Base-by-base conservation (phyloP, 1,284 basidiomycete species). In the Ustilago hordei region DNA sequence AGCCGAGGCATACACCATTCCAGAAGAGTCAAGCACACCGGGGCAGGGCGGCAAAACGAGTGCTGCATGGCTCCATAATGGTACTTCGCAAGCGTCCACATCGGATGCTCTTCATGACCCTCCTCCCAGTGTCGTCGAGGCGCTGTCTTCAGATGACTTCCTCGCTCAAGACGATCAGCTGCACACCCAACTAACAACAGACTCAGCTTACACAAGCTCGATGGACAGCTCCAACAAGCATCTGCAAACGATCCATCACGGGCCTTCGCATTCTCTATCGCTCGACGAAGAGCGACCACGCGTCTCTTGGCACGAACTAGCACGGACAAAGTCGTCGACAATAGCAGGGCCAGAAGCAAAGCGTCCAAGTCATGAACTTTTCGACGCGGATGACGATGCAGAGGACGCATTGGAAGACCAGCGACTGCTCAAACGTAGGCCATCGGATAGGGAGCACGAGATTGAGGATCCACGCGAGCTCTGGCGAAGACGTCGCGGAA, bases 291-390 rank as follows among this genome's bases (percentile, higher is more conserved):
- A 61, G 7, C 64, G 64, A 39, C 73, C 58, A 12, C 64, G 73
- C 39, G 73, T 75, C 9, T 75, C 73, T 7, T 75, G 68, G 68
- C 48, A 71, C 36, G 65, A 76, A 19, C 35, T 38, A 35, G 50
- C 62, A 4, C n/a, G 55, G 12, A 32, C 43, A 15, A 68, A 38
- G 28, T 43, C 53, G 5, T 47, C 57, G 17, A n/a, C 38, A 17
- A n/a, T 38, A n/a, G 28, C 36, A 7, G 32, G 48, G 35, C 47
- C 63, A 12, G 64, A 67, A 13, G 35, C 39, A n/a, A 71, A 75
- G 54, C 65, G 59, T 5, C 54, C n/a, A 28, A 58, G 53, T 32
- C 34, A 57, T 19, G 32, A 61, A 17, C 2, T 34, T n/a, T 4
- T 2, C 8, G 17, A 32, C 19, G 65, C 59, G 5, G 13, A 55